These are phyloP conservation scores for Penicillium sp. DNA, from an alignment of 2,329 filamentous ascomycete genomes.

Conservation along the genomic window DNA sequence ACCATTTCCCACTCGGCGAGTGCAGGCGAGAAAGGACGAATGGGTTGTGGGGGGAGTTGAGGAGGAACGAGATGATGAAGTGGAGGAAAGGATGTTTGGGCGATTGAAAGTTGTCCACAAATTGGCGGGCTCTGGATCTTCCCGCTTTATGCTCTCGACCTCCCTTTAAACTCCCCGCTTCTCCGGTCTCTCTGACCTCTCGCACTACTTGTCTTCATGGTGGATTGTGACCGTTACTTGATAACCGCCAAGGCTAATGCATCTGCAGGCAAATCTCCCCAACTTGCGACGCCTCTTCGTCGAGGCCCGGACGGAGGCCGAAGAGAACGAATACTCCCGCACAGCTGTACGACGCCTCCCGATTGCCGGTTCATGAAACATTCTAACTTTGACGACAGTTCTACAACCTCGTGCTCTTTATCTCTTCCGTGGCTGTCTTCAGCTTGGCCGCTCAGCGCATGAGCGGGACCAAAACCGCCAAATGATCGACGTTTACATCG, in stretches of 20 bases:
- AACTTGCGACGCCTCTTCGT: slow-evolving; percentile 96
- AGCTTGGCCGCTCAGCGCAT: slow-evolving; percentile 88
- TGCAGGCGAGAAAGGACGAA: slow-evolving; percentile 6
- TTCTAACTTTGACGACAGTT: slow-evolving; percentile 53
- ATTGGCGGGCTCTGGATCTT: slow-evolving; percentile 25
- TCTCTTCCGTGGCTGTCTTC: slow-evolving; percentile 92
- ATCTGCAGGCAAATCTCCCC: slow-evolving; percentile 56
- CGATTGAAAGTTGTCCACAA: slow-evolving; percentile 34
- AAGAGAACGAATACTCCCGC: slow-evolving; percentile 90
- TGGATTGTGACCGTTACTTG: slow-evolving; percentile 6
- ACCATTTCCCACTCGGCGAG: slow-evolving; percentile 9
- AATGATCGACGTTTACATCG: slow-evolving; percentile 23
- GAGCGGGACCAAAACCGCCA: slow-evolving; percentile 43
- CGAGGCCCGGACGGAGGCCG: slow-evolving; percentile 84
- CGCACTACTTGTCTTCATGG: slow-evolving; percentile 14
- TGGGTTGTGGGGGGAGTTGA: slow-evolving; percentile 7
- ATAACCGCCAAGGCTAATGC: slow-evolving; percentile 13
- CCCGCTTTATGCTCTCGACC: slow-evolving; percentile 11
- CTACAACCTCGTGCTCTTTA: slow-evolving; percentile 94
- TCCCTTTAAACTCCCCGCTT: background rate
- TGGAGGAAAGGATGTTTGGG: slow-evolving; percentile 22
- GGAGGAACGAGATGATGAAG: slow-evolving; percentile 9
- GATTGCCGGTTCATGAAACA: background rate
- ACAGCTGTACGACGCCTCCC: slow-evolving; percentile 65
- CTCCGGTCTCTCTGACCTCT: background rate